phyloP scores from a whole-genome alignment of 1,284 basidiomycete genomes.

The Marasmius oreades region DNA sequence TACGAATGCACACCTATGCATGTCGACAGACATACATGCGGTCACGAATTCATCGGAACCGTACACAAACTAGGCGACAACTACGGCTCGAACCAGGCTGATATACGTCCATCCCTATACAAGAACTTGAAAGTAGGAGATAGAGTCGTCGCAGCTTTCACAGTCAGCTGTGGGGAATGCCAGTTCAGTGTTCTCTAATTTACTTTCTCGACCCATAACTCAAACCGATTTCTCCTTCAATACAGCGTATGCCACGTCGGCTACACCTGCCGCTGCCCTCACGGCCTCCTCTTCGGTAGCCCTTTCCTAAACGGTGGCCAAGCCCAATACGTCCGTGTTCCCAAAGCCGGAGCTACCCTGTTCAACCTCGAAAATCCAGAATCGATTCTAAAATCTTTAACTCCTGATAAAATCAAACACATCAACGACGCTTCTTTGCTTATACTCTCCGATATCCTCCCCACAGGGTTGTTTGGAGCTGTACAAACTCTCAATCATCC shows the following conservation, averaged over 20 bases:
- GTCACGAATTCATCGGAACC: constrained; percentile 85
- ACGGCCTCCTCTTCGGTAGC: constrained; percentile 71
- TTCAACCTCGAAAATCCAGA: constrained; percentile 57
- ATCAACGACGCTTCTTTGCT: constrained; percentile 42
- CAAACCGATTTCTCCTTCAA: not conserved
- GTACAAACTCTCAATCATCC: constrained; percentile 70
- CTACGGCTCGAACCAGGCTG: constrained; percentile 44
- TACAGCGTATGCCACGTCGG: constrained; percentile 70
- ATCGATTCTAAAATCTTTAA: constrained; percentile 31
- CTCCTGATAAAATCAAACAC: constrained; percentile 28
- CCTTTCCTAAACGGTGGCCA: constrained; percentile 77
- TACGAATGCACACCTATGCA: not conserved
- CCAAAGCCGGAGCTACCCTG: constrained; percentile 77
- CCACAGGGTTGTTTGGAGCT: constrained; percentile 76
- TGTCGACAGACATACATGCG: constrained; percentile 64
- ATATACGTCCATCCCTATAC: constrained; percentile 54
- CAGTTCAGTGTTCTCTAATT: constrained; percentile 38
- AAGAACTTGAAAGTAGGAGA: constrained; percentile 73
- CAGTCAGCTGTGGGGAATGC: constrained; percentile 79
- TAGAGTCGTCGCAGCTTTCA: constrained; percentile 86
- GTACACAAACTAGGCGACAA: constrained; percentile 69
- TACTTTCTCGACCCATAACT: not conserved
- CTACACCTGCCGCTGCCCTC: constrained; percentile 73
- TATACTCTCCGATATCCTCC: constrained; percentile 75
- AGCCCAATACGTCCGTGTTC: constrained; percentile 83